These are phyloP conservation scores for Cylindrotheca closterium DNA, from an alignment of 108 stramenopile genomes.

Conservation along the genomic window DNA sequence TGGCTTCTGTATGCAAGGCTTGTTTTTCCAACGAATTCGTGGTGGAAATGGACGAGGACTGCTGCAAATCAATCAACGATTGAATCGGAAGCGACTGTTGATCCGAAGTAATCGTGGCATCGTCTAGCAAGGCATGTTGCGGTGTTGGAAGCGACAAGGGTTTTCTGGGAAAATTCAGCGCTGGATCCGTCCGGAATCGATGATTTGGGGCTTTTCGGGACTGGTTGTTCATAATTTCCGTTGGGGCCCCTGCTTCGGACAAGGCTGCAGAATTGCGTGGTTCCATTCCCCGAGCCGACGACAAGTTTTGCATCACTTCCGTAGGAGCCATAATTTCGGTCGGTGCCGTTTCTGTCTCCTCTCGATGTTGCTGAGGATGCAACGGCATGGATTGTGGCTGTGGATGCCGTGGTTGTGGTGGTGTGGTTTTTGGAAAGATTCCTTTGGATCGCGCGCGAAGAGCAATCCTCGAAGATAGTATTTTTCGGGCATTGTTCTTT, in stretches of 20 bases:
- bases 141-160: background rate
- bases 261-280: background rate
- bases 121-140: no score
- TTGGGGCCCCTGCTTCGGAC: slow-evolving; percentile 3
- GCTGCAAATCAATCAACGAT: background rate
- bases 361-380: no score
- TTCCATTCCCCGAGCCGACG: background rate
- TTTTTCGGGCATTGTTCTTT: no score
- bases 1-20: background rate
- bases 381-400: background rate
- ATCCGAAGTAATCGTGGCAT: no score
- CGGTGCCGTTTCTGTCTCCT: background rate
- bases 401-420: background rate
- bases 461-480: no score
- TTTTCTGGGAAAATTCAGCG: background rate
- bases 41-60: background rate
- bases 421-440: slow-evolving; percentile 9
- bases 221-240: slow-evolving; percentile 7
- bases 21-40: background rate
- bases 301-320: background rate
- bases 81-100: background rate
- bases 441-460: background rate
- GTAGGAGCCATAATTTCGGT: no score
- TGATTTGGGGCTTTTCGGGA: slow-evolving; percentile 22
- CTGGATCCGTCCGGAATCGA: slow-evolving; percentile 4